Conservation (phyloP, 768 basidiomycete genomes). For the Austroboletus festivus region DNA sequence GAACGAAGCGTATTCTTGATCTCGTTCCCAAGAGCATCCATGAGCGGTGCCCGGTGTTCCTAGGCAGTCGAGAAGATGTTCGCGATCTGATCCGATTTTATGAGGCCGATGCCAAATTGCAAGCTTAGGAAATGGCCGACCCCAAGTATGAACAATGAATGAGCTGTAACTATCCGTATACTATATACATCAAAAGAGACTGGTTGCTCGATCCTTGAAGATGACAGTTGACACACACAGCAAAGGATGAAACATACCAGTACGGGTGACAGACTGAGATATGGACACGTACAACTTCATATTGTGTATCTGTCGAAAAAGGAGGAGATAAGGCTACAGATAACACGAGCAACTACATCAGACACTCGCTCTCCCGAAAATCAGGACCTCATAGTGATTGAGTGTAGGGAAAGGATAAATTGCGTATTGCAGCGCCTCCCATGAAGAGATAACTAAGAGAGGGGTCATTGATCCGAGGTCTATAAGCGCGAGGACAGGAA, state of each 20-base stretch:
- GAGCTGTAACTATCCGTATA: conserved; percentile 8
- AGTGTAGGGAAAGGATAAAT: not conserved
- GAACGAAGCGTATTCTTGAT: conserved; percentile 89
- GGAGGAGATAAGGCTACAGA: conserved; percentile 1
- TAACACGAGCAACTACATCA: conserved; percentile 16
- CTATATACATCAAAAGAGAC: not conserved
- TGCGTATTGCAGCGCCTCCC: not conserved
- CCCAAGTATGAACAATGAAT: not conserved
- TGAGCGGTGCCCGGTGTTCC: conserved; percentile 88
- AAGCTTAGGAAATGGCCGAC: conserved; percentile 5
- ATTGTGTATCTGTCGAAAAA: not conserved
- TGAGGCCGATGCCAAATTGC: conserved; percentile 35
- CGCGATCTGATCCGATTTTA: conserved; percentile 87
- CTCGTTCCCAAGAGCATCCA: conserved; percentile 85
- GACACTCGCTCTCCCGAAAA: not conserved
- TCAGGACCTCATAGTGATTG: not conserved
- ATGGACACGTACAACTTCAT: no score
- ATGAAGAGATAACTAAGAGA: not conserved
- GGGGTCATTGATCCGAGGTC: not conserved
- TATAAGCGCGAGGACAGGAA: no score
- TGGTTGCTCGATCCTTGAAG: not conserved
- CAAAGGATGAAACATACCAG: not conserved
- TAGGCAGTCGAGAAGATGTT: conserved; percentile 93
- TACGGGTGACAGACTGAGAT: no score
- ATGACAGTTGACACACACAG: no score